Evolutionary conservation across 2,329 filamentous ascomycete species (phyloP).

Genomic region (Juglanconis oblonga): DNA sequence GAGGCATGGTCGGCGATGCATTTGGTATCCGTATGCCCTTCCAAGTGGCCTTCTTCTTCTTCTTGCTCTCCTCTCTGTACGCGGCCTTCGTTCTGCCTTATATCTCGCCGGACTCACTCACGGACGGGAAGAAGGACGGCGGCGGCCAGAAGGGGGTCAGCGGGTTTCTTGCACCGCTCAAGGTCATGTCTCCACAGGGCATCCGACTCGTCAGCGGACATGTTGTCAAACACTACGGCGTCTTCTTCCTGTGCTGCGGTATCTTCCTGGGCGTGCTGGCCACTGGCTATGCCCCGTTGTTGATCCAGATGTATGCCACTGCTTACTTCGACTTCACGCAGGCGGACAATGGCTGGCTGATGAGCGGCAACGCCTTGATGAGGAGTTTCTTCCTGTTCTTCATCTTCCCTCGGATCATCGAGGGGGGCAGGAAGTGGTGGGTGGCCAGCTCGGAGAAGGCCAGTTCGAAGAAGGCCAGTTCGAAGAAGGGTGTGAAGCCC

Average conservation of each 20-base stretch:
- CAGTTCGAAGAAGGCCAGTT: too few relatives aligned
- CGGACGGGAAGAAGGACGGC: slow-evolving; percentile 29
- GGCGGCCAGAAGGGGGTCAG: slow-evolving; percentile 35
- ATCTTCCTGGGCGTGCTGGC: slow-evolving; percentile 64
- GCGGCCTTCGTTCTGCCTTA: slow-evolving; percentile 42
- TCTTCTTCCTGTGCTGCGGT: slow-evolving; percentile 60
- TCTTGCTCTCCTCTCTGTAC: slow-evolving; percentile 43
- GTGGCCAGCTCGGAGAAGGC: too few relatives aligned
- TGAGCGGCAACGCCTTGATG: slow-evolving; percentile 50
- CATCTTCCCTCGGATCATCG: slow-evolving; percentile 48
- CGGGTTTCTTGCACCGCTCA: slow-evolving; percentile 60
- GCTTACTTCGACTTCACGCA: slow-evolving; percentile 49
- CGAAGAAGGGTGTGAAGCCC: slow-evolving; percentile 35
- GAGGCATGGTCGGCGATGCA: slow-evolving; percentile 61
- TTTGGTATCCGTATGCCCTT: slow-evolving; percentile 66
- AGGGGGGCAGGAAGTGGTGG: slow-evolving; percentile 39
- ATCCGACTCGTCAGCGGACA: slow-evolving; percentile 48
- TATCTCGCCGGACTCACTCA: slow-evolving; percentile 43
- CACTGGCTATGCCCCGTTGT: slow-evolving; percentile 60
- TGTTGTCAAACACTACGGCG: slow-evolving; percentile 53
- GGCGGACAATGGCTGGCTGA: slow-evolving; percentile 49
- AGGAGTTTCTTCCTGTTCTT: slow-evolving; percentile 50
- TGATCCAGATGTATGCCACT: slow-evolving; percentile 57
- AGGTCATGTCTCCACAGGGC: slow-evolving; percentile 54
- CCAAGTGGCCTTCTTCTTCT: slow-evolving; percentile 58